Base-by-base conservation (phyloP, 306 rosid species). In the Luffa acutangula region DNA sequence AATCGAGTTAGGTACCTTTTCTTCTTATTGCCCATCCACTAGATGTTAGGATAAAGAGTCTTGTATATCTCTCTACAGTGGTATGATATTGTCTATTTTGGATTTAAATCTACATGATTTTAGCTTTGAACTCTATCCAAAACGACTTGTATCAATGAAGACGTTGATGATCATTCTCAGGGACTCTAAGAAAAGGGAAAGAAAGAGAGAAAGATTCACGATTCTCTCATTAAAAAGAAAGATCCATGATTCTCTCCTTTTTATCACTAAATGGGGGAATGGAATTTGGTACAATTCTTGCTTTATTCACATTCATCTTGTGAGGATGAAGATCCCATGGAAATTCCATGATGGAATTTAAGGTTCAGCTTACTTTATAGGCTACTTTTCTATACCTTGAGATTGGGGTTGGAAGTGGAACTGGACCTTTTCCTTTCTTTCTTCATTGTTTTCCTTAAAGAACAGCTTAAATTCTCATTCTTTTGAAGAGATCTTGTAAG, bases 251-350 rank as follows among this genome's bases (percentile, higher is more conserved):
- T 71, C 76, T 6, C 59, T 6, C 51, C 42, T 33, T 74, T 75
- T 52, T 51, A 31, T 52, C 33, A 14, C 42, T 6, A 52, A 10
- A 46, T 34, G 17, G 63, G 63, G 21, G 78, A 75, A 75, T 75
- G 63, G 46, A 75, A 73, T 73, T 73, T 14, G 43, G 78, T 31
- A 73, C 42, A 31, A 49, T 20, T 31, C 45, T 73, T 73, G 60
- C 78, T 73, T 75, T 75, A 75, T 75, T 31, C 78, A 51, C 31
- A 49, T 48, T 74, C 78, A 51, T 17, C 39, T 70, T 70, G 14
- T 74, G 60, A 74, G 33, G 60, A 14, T 39, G 58, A 72, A 48
- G 42, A 45, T 46, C 41, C 43, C 8, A 53, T 48, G 62, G 46
- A 74, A 49, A 33, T 74, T 14, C 31, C 10, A 63, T n/a, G n/a